Percentiles rank a stretch among this genome's conserved stretches.
Evolutionary conservation across 2,329 filamentous ascomycete genomes (phyloP).

Genomic region (Fusarium mexicanum): DNA sequence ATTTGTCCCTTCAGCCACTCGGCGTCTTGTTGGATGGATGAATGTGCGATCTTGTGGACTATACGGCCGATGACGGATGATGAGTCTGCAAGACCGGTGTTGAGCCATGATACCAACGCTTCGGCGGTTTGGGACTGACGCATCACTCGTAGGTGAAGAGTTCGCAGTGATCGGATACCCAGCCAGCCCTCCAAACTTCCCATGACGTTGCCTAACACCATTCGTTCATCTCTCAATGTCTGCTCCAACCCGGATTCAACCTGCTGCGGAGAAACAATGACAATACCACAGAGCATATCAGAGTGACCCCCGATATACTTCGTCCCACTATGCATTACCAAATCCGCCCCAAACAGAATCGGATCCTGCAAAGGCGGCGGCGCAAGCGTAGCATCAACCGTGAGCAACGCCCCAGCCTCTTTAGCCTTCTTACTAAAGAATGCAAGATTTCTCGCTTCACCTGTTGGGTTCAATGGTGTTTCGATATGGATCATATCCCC

Average conservation of each 20-base stretch:
- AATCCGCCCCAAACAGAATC: slow-evolving; percentile 80
- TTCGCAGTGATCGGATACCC: slow-evolving; percentile 84
- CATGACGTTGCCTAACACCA: slow-evolving; percentile 83
- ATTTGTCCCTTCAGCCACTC: slow-evolving; percentile 87
- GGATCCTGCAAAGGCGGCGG: slow-evolving; percentile 90
- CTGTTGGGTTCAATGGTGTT: slow-evolving; percentile 91
- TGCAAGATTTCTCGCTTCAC: slow-evolving; percentile 79
- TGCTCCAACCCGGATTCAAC: slow-evolving; percentile 61
- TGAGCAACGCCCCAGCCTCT: slow-evolving; percentile 74
- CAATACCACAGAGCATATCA: slow-evolving; percentile 88
- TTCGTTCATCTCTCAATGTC: slow-evolving; percentile 71
- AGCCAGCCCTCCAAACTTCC: slow-evolving; percentile 92
- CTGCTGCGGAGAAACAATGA: slow-evolving; percentile 67
- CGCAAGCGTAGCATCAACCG: slow-evolving; percentile 91
- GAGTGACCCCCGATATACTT: slow-evolving; percentile 97
- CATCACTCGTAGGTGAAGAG: slow-evolving; percentile 83
- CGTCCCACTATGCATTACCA: slow-evolving; percentile 90
- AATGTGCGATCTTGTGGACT: slow-evolving; percentile 47
- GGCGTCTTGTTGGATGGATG: slow-evolving; percentile 75
- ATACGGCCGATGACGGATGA: slow-evolving; percentile 52
- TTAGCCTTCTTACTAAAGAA: slow-evolving; percentile 78
- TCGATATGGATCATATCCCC: slow-evolving; percentile 87
- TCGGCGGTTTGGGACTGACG: slow-evolving; percentile 78
- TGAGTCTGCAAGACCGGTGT: slow-evolving; percentile 54
- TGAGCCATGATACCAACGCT: slow-evolving; percentile 76